Percentiles rank a stretch among this genome's conserved stretches.
These are phyloP conservation scores for Bryoerythrophyllum caledonicum DNA, from an alignment of 225 moss, liverwort and hornwort species.

Conservation along the genomic window DNA sequence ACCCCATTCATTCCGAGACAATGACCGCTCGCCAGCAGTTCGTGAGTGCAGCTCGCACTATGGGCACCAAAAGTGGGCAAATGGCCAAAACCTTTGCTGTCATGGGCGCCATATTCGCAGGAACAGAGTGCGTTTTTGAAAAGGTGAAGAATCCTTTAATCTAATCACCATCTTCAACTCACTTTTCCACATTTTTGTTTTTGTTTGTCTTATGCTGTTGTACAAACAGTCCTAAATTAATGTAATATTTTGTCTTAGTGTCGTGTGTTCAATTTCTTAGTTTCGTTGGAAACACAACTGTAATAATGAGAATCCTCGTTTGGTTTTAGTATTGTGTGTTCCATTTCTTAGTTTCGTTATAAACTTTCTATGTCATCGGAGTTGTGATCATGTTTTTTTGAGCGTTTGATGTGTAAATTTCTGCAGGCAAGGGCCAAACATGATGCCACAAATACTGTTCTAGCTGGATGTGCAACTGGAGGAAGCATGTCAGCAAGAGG, in stretches of 20 bases:
- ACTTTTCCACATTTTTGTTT: background rate
- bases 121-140: constrained; percentile 85
- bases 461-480: constrained; percentile 95
- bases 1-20: constrained; percentile 73
- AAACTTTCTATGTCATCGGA: background rate
- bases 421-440: constrained; percentile 89
- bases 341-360: background rate
- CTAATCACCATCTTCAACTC: background rate
- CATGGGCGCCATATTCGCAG: constrained; percentile 97
- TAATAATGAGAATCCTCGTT: background rate
- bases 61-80: constrained; percentile 82
- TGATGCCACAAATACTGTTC: constrained; percentile 79
- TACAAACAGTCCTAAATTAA: too few relatives aligned
- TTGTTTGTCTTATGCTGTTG: background rate
- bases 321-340: background rate
- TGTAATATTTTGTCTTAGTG: background rate
- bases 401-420: background rate
- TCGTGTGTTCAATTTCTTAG: background rate
- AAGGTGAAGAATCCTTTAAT: constrained; percentile 44
- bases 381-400: background rate
- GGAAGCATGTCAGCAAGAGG: constrained; percentile 93
- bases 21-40: constrained; percentile 94
- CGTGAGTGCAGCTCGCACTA: constrained; percentile 71
- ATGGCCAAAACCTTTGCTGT: constrained; percentile 96
- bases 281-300: background rate